Conservation (phyloP, 176 grass and related monocot genomes). For the Triticum turgidum region DNA sequence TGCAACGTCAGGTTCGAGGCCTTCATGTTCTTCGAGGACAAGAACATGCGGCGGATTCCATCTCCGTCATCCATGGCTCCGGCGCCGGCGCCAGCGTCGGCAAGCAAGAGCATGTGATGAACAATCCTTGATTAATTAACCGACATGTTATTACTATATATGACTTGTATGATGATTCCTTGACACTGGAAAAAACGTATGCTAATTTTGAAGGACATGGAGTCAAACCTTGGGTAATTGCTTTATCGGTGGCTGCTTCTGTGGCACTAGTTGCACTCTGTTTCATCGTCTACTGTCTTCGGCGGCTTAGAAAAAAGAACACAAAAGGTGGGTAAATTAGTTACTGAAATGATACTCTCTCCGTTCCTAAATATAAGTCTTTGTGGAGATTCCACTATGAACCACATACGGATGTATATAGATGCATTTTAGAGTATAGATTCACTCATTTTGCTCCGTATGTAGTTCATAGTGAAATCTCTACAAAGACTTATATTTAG, state of each 20-base stretch:
- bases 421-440: too few relatives aligned
- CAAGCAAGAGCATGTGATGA: not conserved
- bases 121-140: not conserved
- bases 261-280: not conserved
- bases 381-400: too few relatives aligned
- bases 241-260: not conserved
- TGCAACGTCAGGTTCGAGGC: conserved; percentile 2
- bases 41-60: not conserved
- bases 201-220: not conserved
- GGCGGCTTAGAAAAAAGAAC: not conserved
- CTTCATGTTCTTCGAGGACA: not conserved
- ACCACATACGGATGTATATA: too few relatives aligned
- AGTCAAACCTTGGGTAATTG: conserved; percentile 5
- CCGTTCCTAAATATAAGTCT: too few relatives aligned
- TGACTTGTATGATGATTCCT: too few relatives aligned
- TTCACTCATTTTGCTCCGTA: too few relatives aligned
- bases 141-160: too few relatives aligned
- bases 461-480: too few relatives aligned
- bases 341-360: not conserved
- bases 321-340: not conserved
- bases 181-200: not conserved
- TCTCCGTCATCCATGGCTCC: not conserved
- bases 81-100: not conserved
- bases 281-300: not conserved
- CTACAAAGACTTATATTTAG: too few relatives aligned